Percentiles rank a stretch among this genome's conserved stretches.
phyloP scores from a whole-genome alignment of 2,329 filamentous ascomycete species.

The Alternaria hordeiaustralica region DNA sequence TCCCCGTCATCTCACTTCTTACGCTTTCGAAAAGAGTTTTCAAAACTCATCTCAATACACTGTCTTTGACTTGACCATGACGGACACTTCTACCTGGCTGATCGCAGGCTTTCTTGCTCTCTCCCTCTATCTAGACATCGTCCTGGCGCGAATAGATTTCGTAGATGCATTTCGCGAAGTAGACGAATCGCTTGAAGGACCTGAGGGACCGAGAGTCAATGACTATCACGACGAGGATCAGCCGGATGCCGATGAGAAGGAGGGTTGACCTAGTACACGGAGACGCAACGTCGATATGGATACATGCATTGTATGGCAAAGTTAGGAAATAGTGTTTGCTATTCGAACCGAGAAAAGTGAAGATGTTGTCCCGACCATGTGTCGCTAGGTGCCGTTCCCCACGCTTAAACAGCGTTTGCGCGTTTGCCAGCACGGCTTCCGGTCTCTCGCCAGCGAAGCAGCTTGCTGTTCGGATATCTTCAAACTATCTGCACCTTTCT shows the following conservation, averaged over 20 bases:
- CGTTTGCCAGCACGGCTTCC: background rate
- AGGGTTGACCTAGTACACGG: fast-evolving
- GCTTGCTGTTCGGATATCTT: background rate
- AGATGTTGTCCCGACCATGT: background rate
- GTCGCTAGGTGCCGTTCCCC: background rate
- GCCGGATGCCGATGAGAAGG: background rate
- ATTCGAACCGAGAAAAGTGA: no score
- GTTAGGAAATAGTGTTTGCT: background rate
- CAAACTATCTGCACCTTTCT: background rate
- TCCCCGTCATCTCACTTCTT: background rate
- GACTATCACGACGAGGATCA: background rate
- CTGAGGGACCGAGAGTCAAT: background rate
- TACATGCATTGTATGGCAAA: background rate
- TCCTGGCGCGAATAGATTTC: background rate
- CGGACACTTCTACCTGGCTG: background rate
- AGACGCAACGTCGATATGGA: fast-evolving
- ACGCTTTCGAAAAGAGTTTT: background rate
- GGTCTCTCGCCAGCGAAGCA: background rate
- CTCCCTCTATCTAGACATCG: background rate
- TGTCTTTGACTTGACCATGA: background rate
- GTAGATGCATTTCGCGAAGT: background rate
- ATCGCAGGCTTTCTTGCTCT: background rate
- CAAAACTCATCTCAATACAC: background rate
- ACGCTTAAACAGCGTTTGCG: background rate
- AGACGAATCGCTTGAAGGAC: background rate